Base-by-base conservation (phyloP, 306 rosid species). In the Alnus glutinosa region DNA sequence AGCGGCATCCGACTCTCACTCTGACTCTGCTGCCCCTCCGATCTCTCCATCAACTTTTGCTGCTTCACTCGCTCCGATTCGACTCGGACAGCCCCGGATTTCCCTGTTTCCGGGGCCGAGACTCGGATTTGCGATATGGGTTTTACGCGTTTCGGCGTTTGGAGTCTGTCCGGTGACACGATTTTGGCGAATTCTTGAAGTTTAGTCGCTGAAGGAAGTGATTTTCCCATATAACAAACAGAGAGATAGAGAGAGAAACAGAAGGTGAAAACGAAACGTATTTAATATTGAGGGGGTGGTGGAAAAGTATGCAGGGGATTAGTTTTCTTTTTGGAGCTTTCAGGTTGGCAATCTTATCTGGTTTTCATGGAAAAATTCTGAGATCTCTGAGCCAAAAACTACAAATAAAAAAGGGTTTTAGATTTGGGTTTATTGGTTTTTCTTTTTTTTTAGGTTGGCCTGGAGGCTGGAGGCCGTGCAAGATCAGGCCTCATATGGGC, bases 201-300 rank as follows among this genome's bases (percentile, higher is more conserved):
- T 75, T 79, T 84, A 64, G 85, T 48, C 30, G 89, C 55, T 0
- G 90, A 87, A 73, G 89, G 89, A 7, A 90, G 77, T 36, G 93
- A 84, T 81, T 94, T 94, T 73, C 90, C 97, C 97, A 92, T 90
- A 18, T 68, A 77, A 57, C 58, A 59, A 76, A 58, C 8, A 47
- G 19, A 19, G 2, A 14, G 55, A 10, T 28, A 18, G 14, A 57
- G n/a, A 64, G 9, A 49, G 52, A 49, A 42, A 49, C 52, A 9
- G 52, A 49, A 14, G 52, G 3, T 12, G 52, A 49, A 49, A 49
- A 9, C 11, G 52, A 9, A 8, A 14, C 47, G 5, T 19, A 16
- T 3, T 3, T 2, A 55, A 18, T 28, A 36, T 68, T 44, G 0
- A 68, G 32, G 14, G 11, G 76, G 71, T 30, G 46, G 58, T 3